Percentiles rank a stretch among this genome's conserved stretches.
Evolutionary conservation across 2,329 filamentous ascomycete species (phyloP).

Genomic region (Pseudocercospora ulei): DNA sequence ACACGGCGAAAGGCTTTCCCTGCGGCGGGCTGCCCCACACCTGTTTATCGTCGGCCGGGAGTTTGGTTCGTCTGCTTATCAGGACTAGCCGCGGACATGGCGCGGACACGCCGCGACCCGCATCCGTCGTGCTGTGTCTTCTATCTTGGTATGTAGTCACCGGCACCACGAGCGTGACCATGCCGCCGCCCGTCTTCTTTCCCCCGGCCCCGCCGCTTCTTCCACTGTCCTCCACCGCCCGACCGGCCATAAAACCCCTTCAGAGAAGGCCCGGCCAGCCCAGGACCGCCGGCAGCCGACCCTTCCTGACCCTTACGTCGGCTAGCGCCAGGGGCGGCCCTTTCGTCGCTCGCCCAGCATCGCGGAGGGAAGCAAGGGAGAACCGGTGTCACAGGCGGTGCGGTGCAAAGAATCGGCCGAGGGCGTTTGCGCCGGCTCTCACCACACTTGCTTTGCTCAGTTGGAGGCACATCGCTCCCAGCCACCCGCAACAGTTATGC

Average conservation of each 20-base stretch:
- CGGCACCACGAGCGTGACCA: no score
- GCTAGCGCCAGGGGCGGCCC: conserved; percentile 4
- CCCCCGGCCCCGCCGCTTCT: not conserved
- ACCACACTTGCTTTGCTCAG: conserved; percentile 16
- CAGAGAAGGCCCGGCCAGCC: not conserved
- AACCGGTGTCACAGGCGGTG: conserved; percentile 9
- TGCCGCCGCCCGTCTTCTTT: no score
- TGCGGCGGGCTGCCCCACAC: no score
- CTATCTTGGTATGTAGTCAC: no score
- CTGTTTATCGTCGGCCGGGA: no score
- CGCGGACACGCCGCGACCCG: not conserved
- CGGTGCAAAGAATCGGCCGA: not conserved
- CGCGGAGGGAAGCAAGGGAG: not conserved
- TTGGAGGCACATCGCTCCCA: conserved; percentile 15
- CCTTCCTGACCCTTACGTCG: conserved; percentile 2
- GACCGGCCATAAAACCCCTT: not conserved
- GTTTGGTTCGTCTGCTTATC: conserved; percentile 14
- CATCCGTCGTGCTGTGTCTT: conserved; percentile 1
- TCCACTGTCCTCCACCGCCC: not conserved
- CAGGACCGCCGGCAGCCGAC: conserved; percentile 1
- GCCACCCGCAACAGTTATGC: conserved; percentile 30
- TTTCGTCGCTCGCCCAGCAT: not conserved
- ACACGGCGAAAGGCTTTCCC: no score
- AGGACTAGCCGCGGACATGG: conserved; percentile 1
- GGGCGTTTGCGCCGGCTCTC: conserved; percentile 12